Evolutionary conservation across 805 yeast genomes (phyloP), one percentile per base, ranked within the genome.

Genomic region (Isabelozyma rhagii): DNA sequence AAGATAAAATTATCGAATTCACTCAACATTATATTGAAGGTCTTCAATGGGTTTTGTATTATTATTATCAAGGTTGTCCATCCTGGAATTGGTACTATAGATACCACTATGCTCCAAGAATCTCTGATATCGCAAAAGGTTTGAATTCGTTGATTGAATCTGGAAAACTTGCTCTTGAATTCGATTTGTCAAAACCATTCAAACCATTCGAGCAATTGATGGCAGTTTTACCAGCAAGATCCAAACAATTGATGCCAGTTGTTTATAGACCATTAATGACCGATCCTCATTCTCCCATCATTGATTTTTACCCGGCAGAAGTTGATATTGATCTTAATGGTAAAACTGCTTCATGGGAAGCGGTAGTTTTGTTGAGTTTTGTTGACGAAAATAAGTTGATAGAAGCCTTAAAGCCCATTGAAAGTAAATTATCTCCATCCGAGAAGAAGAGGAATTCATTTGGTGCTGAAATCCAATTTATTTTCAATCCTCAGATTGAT

Each of bases 221-320:
- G 99, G 93, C 97, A 15, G 99, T 94, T 18, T 75, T 94, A 56
- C 99, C 99, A 0, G 97, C 93, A 18, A 83, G 97, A 74, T 91
- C 97, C 4, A 82, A 80, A 47, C 74, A 77, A 43, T 78, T 94
- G 56, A 83, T 94, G 61, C 98, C 99, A 1, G 64, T 75, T 7
- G 82, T 82, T 15, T 87, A 87, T 66, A 81, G 96, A 67, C 79
- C 84, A 3, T 75, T 94, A 54, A 92, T 94, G 97, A 83, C 85
- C 11, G 96, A 92, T 51, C 84, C 83, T 43, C 76, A 77, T 43
- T 92, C 97, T 7, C 96, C 97, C 27, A 90, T 94, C 56, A 78
- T 79, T 49, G 97, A 91, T 59, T 91, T 90, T 61, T 94, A 94
- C 63, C 99, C 99, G 2, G 78, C 79, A 50, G 89, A 89, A 51